These are phyloP conservation scores for Hura crepitans DNA, from an alignment of 441 rosid genomes.

Conservation along the genomic window DNA sequence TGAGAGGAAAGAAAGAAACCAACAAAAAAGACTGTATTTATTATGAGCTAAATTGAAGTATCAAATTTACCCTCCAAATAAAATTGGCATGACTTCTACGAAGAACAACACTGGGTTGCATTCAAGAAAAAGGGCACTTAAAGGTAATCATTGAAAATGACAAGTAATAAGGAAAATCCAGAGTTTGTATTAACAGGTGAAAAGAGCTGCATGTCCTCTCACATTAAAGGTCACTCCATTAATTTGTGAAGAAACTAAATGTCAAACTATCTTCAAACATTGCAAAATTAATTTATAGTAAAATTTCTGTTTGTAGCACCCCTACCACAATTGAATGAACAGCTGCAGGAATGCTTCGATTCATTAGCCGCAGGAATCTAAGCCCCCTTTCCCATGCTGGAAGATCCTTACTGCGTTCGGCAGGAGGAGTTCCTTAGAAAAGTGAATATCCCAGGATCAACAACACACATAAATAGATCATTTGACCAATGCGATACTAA, in stretches of 20 bases:
- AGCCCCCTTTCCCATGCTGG: slow-evolving; percentile 91
- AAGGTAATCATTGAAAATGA: not conserved
- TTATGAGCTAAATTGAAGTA: not conserved
- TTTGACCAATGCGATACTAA: slow-evolving; percentile 13
- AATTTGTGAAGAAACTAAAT: not conserved
- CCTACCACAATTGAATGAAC: slow-evolving; percentile 91
- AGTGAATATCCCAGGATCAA: slow-evolving; percentile 93
- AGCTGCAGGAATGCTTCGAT: slow-evolving; percentile 64
- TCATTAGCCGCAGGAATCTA: slow-evolving; percentile 63
- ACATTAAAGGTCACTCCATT: not conserved
- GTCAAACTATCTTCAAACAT: too few relatives aligned
- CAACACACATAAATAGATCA: slow-evolving; percentile 44
- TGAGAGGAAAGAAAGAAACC: not conserved
- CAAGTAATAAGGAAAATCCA: not conserved
- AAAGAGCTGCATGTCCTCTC: not conserved
- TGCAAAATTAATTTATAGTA: too few relatives aligned
- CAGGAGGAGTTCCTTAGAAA: slow-evolving; percentile 98
- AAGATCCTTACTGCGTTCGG: slow-evolving; percentile 99
- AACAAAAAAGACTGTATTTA: not conserved
- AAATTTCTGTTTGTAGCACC: too few relatives aligned
- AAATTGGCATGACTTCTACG: not conserved
- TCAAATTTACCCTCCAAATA: not conserved
- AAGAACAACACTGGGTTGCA: not conserved
- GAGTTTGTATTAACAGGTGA: not conserved
- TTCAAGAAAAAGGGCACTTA: too few relatives aligned